These are phyloP conservation scores for Trypanosoma vivax DNA, from an alignment of 208 protist species.

Conservation along the genomic window DNA sequence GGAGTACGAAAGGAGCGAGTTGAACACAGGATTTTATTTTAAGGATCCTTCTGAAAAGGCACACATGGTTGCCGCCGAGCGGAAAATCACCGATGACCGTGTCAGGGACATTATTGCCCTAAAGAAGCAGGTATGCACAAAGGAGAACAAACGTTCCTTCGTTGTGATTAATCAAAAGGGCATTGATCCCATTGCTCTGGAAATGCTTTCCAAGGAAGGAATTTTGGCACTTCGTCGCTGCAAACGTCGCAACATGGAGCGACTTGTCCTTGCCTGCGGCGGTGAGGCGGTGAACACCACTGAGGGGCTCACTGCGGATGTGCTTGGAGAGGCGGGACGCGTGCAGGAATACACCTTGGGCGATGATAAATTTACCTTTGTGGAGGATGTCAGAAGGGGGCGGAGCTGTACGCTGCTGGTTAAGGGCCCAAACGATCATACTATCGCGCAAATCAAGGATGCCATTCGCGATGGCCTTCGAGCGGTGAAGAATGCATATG, in stretches of 20 bases:
- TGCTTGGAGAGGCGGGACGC: conserved; percentile 95
- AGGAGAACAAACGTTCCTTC: conserved; percentile 93
- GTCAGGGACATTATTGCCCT: conserved; percentile 98
- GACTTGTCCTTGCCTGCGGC: conserved; percentile 96
- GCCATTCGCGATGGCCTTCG: conserved; percentile 98
- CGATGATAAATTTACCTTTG: conserved; percentile 99
- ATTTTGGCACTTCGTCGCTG: conserved; percentile 98
- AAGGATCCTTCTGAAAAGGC: conserved; percentile 95
- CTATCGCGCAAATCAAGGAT: conserved; percentile 99
- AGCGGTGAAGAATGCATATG: conserved; percentile 98
- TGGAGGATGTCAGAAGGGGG: conserved; percentile 96
- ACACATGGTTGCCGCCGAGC: conserved; percentile 95
- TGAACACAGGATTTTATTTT: conserved; percentile 98
- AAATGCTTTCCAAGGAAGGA: conserved; percentile 98
- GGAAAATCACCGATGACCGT: conserved; percentile 95
- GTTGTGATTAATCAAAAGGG: conserved; percentile 99
- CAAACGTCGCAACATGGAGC: conserved; percentile 99
- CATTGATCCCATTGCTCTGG: conserved; percentile 99
- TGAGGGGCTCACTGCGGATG: conserved; percentile 93
- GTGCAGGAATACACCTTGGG: conserved; percentile 98
- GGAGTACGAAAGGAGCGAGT: conserved; percentile 99
- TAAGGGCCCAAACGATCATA: conserved; percentile 99
- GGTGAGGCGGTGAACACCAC: conserved; percentile 97
- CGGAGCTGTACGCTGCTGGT: conserved; percentile 98
- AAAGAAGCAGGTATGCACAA: conserved; percentile 95